Evolutionary conservation across 2,329 filamentous ascomycete genomes (phyloP).

Genomic region (Cladophialophora exuberans): DNA sequence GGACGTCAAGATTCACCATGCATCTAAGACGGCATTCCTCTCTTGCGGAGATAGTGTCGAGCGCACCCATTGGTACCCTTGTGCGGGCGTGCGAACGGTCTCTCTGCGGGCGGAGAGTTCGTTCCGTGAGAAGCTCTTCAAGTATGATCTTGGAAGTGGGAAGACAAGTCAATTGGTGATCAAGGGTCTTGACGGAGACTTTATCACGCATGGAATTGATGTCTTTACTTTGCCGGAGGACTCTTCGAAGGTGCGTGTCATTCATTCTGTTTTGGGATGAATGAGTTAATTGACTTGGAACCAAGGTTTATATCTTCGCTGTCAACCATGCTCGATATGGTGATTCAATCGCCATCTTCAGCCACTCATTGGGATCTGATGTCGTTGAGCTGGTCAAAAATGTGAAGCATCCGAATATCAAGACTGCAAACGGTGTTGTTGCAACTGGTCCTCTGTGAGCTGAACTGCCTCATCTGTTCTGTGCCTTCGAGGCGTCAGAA

Average conservation of each 20-base stretch:
- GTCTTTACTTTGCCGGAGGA: constrained; percentile 20
- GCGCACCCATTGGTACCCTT: constrained; percentile 28
- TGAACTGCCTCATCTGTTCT: too few relatives aligned
- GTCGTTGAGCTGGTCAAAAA: constrained; percentile 24
- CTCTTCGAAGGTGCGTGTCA: constrained; percentile 19
- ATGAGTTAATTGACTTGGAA: too few relatives aligned
- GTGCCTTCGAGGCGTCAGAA: too few relatives aligned
- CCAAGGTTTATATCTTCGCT: constrained; percentile 28
- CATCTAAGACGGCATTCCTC: constrained; percentile 26
- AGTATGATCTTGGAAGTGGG: constrained; percentile 23
- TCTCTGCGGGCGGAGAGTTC: constrained; percentile 21
- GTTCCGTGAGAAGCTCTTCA: constrained; percentile 28
- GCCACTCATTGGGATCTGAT: constrained; percentile 21
- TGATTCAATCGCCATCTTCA: constrained; percentile 27
- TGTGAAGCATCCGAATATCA: constrained; percentile 28
- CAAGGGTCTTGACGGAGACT: constrained; percentile 25
- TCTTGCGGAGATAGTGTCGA: constrained; percentile 25
- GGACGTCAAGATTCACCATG: constrained; percentile 28
- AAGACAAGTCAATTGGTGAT: constrained; percentile 20
- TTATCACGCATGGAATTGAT: constrained; percentile 29
- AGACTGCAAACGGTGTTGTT: constrained; percentile 27
- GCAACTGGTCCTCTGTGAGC: constrained; percentile 20
- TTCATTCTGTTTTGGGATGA: neutral
- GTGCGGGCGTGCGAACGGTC: constrained; percentile 19
- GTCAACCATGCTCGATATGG: constrained; percentile 28